Evolutionary conservation across 495 filamentous ascomycete genomes (phyloP).

Genomic region (Thermothielavioides terrestris): DNA sequence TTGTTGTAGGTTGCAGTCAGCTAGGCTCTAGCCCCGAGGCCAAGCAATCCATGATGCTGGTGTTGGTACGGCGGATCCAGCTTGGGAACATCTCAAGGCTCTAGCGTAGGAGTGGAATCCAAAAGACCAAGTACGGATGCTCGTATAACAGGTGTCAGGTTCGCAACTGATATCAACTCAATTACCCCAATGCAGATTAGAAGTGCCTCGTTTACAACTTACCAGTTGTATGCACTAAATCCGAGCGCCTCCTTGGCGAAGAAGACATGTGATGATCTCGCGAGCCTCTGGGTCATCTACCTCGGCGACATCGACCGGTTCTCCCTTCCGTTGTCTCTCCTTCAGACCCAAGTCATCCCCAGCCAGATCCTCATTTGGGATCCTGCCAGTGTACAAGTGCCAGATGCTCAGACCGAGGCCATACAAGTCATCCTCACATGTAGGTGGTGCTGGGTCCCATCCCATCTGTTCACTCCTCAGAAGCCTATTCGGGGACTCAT

Average conservation of each 20-base stretch:
- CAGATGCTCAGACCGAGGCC: slow-evolving; percentile 8
- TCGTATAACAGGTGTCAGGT: too few species aligned
- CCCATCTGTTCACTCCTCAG: not conserved
- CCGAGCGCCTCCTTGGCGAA: slow-evolving; percentile 5
- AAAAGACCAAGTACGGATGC: too few species aligned
- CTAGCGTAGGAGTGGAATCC: too few species aligned
- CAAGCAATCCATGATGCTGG: too few species aligned
- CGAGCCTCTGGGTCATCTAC: slow-evolving; percentile 5
- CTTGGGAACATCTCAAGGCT: too few species aligned
- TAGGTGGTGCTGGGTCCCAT: not conserved
- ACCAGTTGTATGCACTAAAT: not conserved
- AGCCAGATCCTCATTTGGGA: not conserved
- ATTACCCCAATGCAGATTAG: not conserved
- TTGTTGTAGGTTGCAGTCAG: too few species aligned
- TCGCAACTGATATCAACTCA: too few species aligned
- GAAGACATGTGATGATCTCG: not conserved
- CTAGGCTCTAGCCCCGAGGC: too few species aligned
- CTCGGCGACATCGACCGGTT: not conserved
- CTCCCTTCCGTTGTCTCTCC: not conserved
- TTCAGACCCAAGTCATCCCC: not conserved
- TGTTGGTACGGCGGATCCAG: too few species aligned
- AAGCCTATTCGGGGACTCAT: slow-evolving; percentile 7
- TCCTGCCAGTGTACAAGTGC: slow-evolving; percentile 9
- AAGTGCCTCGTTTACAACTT: not conserved
- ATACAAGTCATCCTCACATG: slow-evolving; percentile 8